Conservation (phyloP, 2,329 filamentous ascomycete genomes). For the Elsinoe ampelina region DNA sequence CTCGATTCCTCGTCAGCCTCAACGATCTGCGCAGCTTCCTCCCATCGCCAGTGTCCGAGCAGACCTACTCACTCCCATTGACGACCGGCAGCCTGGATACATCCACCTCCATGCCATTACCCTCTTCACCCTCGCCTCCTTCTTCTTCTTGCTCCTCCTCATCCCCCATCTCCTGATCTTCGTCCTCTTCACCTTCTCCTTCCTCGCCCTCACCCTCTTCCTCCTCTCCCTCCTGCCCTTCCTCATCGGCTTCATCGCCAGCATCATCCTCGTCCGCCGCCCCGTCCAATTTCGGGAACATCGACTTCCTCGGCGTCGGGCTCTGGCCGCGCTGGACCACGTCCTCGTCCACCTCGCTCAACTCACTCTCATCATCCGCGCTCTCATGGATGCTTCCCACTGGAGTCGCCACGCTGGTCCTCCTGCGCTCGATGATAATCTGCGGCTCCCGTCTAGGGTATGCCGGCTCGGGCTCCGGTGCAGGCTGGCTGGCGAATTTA, state of each 20-base stretch:
- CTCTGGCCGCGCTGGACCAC: constrained; percentile 18
- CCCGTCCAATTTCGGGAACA: constrained; percentile 11
- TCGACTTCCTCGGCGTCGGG: neutral
- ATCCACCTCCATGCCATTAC: constrained; percentile 5
- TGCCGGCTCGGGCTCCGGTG: constrained; percentile 8
- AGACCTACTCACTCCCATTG: neutral
- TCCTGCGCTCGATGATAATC: constrained; percentile 7
- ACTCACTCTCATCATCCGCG: constrained; percentile 47
- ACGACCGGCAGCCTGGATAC: neutral
- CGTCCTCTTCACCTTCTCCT: constrained; percentile 15
- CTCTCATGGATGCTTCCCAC: constrained; percentile 46
- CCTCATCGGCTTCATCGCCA: constrained; percentile 2
- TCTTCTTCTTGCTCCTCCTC: constrained; percentile 15
- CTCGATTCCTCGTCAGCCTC: neutral
- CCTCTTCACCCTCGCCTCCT: neutral
- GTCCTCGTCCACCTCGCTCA: constrained; percentile 42
- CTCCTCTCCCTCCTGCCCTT: constrained; percentile 17
- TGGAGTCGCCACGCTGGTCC: constrained; percentile 37
- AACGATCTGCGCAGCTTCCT: neutral
- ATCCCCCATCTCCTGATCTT: constrained; percentile 21
- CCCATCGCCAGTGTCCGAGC: neutral
- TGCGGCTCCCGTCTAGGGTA: neutral
- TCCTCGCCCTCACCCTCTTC: constrained; percentile 14
- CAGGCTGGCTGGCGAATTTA: constrained; percentile 20
- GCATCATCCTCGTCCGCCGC: constrained; percentile 14